Base-by-base conservation (phyloP, 2,329 filamentous ascomycete species). In the Colletotrichum sp. region DNA sequence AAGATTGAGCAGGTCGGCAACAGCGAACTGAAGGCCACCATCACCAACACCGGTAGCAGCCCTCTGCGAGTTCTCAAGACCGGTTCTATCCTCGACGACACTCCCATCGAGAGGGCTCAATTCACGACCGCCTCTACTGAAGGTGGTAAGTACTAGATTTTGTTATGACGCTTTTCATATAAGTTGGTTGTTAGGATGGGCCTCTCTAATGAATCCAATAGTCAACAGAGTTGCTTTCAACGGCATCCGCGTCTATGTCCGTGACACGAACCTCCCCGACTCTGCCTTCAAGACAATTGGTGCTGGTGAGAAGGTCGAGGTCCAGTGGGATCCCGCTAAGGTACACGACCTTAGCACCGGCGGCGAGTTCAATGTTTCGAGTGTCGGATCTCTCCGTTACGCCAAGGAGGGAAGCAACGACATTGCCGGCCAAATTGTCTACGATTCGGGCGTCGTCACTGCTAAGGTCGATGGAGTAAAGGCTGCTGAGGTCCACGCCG, bases 371-470 rank as follows among this genome's bases (percentile, higher is more conserved):
- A 88, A 88, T 64, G 82, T 93, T 63, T 85, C 87, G 69, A 87
- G 90, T 2, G 82, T 83, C 10, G 92, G 92, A 10, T 85, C 86
- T 10, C 86, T 93, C 44, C 87, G 89, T 32, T 88, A 88, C 71
- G 89, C 91, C 18, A 85, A 85, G 36, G 83, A 83, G 49, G 84
- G 86, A 79, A 87, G 86, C 60, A 90, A 86, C 65, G 83, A 87
- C 57, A 86, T 93, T 59, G 83, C 86, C 8, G 90, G 88, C 34
- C 85, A 86, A 57, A 80, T 92, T 12, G 80, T 86, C 16, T 93
- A 89, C 83, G 83, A 86, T 55, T 90, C 89, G 78, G 92, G 93
- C 83, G 85, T 87, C 60, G 82, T 93, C 62, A 86, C 85, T 59
- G 86, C 92, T 69, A 82, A 86, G 18, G 85, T 93, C 36, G 88